Evolutionary conservation across 2,329 filamentous ascomycete genomes (phyloP), one percentile per base, ranked within the genome.

Genomic region (Pseudocercospora macadamiae): DNA sequence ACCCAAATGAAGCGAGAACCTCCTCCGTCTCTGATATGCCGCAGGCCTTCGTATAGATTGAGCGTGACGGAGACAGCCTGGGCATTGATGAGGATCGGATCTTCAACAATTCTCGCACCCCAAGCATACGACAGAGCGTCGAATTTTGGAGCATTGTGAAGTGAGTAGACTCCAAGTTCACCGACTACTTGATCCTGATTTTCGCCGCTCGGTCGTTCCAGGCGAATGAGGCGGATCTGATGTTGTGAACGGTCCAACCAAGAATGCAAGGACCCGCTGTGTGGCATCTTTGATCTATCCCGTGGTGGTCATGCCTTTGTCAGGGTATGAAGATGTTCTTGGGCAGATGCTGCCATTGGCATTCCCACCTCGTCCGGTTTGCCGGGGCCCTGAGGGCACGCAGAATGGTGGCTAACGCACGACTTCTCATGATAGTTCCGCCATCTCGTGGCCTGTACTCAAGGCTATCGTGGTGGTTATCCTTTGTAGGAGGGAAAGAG

Each of bases 1-100:
- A 64, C 51, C 63, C 63, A 65, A 9, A 64, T 36, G 34, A 19
- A 39, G 4, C 18, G 6, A 7, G 21, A 16, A 10, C 18, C 6
- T 7, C 9, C 16, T 6, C 21, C 14, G 16, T 47, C 2, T 2
- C 7, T 47, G 30, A 37, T 23, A 12, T 39, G n/a, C 10, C 12
- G 32, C 16, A 53, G 49, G 5, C 30, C 21, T 36, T 39, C 3
- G n/a, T 53, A 25, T 2, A 53, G 18, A n/a, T 53, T 53, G 18
- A 6, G 32, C 1, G 49, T 53, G 7, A 53, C 32, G 5, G 32
- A 53, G n/a, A 39, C 32, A 7, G 21, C 19, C 23, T 39, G n/a
- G 1, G 18, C 49, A 53, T 36, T 16, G 21, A 53, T 23, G 1
- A 39, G n/a, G 16, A 53, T 23, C 23, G 42, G 42, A 2, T 36